Percentiles rank a stretch among this genome's conserved stretches.
phyloP scores from a whole-genome alignment of 495 filamentous ascomycete species.

The Neurospora sp. region DNA sequence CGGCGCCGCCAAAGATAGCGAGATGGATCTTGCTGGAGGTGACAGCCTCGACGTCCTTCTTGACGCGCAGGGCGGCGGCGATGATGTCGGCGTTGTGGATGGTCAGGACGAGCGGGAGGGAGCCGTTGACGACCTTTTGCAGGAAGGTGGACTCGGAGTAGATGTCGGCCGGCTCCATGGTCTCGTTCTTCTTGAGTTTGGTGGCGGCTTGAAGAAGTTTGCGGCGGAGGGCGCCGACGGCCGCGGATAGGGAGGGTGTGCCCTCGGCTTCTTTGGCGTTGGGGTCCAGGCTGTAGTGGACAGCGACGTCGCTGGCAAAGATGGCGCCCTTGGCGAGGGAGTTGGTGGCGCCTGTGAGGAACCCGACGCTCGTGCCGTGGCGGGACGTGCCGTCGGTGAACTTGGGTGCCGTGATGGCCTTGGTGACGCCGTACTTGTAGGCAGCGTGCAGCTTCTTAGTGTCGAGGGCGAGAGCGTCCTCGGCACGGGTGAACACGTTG shows the following conservation, averaged over 20 bases:
- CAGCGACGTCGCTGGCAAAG: conserved; percentile 30
- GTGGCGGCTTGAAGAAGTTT: conserved; percentile 33
- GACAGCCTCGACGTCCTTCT: conserved; percentile 20
- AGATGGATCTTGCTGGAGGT: conserved; percentile 21
- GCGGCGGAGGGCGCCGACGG: conserved; percentile 26
- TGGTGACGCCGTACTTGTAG: conserved; percentile 35
- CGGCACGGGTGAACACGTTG: conserved; percentile 31
- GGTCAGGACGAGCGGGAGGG: conserved; percentile 28
- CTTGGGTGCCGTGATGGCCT: conserved; percentile 34
- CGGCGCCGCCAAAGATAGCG: conserved; percentile 38
- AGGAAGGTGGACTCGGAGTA: conserved; percentile 32
- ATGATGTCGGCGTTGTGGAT: conserved; percentile 38
- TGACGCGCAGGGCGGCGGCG: conserved; percentile 29
- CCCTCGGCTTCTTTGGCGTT: conserved; percentile 22
- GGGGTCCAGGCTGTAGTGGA: conserved; percentile 34
- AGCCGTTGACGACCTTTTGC: conserved; percentile 26
- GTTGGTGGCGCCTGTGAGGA: conserved; percentile 29
- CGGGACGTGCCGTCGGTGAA: conserved; percentile 24
- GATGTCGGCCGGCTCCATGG: conserved; percentile 12
- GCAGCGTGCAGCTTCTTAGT: conserved; percentile 34
- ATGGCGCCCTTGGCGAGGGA: conserved; percentile 23
- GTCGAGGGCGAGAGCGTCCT: conserved; percentile 35
- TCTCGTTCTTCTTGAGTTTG: conserved; percentile 11
- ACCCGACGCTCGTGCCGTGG: conserved; percentile 37
- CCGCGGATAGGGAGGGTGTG: conserved; percentile 29